These are phyloP conservation scores for Escallonia rubra DNA, from an alignment of 129 eudicot genomes.

Conservation along the genomic window DNA sequence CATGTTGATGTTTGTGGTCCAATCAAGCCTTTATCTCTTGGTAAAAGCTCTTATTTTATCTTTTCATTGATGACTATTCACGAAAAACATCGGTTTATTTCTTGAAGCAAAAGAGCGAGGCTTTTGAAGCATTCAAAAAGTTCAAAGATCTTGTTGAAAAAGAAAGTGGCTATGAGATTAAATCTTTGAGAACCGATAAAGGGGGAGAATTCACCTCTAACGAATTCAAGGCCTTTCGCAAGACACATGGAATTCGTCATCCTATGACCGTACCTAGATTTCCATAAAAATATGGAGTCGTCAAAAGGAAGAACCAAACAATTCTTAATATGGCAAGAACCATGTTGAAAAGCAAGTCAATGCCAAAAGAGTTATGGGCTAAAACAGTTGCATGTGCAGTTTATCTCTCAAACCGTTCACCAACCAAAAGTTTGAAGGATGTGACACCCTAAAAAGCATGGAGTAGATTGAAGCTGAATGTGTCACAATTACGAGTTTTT, in stretches of 20 bases:
- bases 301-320: neutral
- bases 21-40: neutral
- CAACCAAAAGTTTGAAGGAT: neutral
- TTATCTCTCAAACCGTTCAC: neutral
- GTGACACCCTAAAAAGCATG: neutral
- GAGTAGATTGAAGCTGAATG: neutral
- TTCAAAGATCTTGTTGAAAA: neutral
- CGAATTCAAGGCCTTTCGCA: neutral
- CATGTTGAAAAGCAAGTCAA: neutral
- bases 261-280: neutral
- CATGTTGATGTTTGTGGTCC: neutral
- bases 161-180: neutral
- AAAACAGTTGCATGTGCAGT: neutral
- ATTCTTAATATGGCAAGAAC: neutral
- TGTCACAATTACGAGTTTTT: neutral
- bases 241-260: neutral
- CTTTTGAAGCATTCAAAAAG: neutral
- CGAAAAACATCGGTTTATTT: neutral
- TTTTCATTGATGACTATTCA: neutral
- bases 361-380: neutral
- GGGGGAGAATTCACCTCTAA: too few species aligned
- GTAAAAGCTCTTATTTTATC: neutral
- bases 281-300: neutral
- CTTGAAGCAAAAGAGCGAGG: neutral
- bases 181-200: neutral